Evolutionary conservation across 805 yeast species (phyloP), one percentile per base, ranked within the genome.

Genomic region (Grigorovia jiainica): DNA sequence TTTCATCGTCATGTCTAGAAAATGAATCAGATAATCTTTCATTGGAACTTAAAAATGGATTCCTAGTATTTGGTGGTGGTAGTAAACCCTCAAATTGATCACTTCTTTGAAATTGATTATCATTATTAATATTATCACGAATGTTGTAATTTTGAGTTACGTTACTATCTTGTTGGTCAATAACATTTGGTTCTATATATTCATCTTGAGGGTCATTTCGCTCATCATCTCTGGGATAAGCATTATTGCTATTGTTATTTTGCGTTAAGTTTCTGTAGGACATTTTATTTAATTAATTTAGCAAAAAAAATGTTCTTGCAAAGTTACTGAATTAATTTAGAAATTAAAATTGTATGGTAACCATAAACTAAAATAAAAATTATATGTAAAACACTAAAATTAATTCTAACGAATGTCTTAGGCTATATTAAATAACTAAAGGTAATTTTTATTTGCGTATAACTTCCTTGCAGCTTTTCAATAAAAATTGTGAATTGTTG

Each of bases 261-360:
- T 39, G 34, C 2, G 49, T 47, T 34, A 47, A 36, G 17, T 47
- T 44, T 38, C 49, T 44, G 11, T 17, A 30, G 7, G 47, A 25
- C 49, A 47, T 40, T 13, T 18, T 27, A 15, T 3, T n/a, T 8
- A 27, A 27, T 27, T 27, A 8, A 8, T 27, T 13, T 13, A 27
- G 31, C 31, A 27, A 27, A n/a, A n/a, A n/a, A n/a, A n/a, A n/a
- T n/a, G n/a, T n/a, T n/a, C n/a, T n/a, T n/a, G n/a, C n/a, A n/a
- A n/a, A n/a, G n/a, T n/a, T n/a, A n/a, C n/a, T n/a, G n/a, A n/a
- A n/a, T n/a, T n/a, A n/a, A n/a, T n/a, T n/a, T n/a, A n/a, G n/a
- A n/a, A n/a, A n/a, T n/a, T n/a, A n/a, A n/a, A n/a, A n/a, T n/a
- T n/a, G n/a, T n/a, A n/a, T n/a, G n/a, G n/a, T n/a, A n/a, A n/a